Conservation (phyloP, 192 early-diverging fungal genomes). For the Nowakowskiella sp. region DNA sequence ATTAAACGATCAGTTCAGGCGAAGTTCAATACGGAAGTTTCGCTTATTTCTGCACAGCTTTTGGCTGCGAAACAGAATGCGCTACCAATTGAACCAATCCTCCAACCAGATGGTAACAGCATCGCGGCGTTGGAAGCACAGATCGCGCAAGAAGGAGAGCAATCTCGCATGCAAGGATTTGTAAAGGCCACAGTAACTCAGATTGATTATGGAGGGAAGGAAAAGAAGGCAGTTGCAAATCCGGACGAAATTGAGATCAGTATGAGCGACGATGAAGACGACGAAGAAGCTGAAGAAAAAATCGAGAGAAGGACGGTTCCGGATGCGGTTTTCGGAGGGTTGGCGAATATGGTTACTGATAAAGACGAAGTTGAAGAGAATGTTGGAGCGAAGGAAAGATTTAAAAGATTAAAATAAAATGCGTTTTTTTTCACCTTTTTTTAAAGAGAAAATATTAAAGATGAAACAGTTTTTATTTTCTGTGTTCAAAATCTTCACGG, state of each 20-base stretch:
- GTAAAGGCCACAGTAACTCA: no score
- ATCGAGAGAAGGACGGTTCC: slow-evolving; percentile 37
- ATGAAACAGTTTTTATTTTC: no score
- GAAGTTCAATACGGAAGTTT: slow-evolving; percentile 72
- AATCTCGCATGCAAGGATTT: slow-evolving; percentile 5
- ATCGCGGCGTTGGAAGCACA: slow-evolving; percentile 27
- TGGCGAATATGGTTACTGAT: slow-evolving; percentile 14
- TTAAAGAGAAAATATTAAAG: not conserved
- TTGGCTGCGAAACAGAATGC: slow-evolving; percentile 24
- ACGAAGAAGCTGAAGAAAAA: not conserved
- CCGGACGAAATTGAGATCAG: slow-evolving; percentile 62
- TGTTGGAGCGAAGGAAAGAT: slow-evolving; percentile 46
- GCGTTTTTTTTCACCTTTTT: not conserved
- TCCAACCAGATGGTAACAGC: slow-evolving; percentile 4
- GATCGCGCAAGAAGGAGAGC: slow-evolving; percentile 17
- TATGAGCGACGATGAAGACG: not conserved
- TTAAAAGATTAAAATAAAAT: slow-evolving; percentile 33
- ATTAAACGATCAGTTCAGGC: slow-evolving; percentile 85
- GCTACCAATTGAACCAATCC: slow-evolving; percentile 6
- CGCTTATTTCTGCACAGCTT: slow-evolving; percentile 51
- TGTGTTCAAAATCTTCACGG: no score
- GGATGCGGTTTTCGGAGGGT: slow-evolving; percentile 43
- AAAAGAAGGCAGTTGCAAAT: slow-evolving; percentile 38
- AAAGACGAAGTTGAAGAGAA: slow-evolving; percentile 31
- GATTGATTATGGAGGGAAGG: no score